Evolutionary conservation across 1,139 yeast species (phyloP), one percentile per base, ranked within the genome.

Genomic region (Oligophagozyma castellii): DNA sequence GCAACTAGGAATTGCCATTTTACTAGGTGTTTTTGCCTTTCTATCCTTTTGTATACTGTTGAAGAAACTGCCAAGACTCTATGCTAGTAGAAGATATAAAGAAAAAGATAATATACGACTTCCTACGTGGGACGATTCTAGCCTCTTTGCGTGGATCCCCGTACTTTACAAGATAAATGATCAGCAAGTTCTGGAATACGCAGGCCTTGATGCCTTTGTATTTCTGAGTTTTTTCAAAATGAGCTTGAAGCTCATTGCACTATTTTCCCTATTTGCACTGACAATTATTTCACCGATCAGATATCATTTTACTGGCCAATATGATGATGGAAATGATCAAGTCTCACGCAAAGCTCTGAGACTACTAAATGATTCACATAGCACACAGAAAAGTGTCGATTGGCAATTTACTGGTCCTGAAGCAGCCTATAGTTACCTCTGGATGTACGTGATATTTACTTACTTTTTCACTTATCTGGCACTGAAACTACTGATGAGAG

Each of bases 181-280:
- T 43, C 67, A 70, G 20, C 83, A 84, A 40, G 70, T 89, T 2
- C 61, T 89, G 31, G 86, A 81, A 36, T 77, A 76, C 47, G 95
- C 95, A 1, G 98, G 98, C 0, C 58, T 89, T 24, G 98, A 89
- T 56, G 95, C 96, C 0, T 84, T 70, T 55, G 95, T 86, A 25
- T 76, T 76, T 44, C 51, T 78, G 21, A 75, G 78, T 0, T 76
- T 78, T 50, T 78, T 76, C 59, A 73, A 73, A 40, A 75, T 77
- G 80, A 63, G 78, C 39, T 75, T 77, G 29, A 69, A 66, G 41
- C 53, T 73, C 5, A 51, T 77, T 19, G 46, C 65, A 0, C 48
- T 62, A 1, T 71, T 74, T 43, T 64, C 73, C 33, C 26, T 71
- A 2, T 61, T 74, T 40, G 75, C 86, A 0, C 50, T 73, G 5